phyloP scores from a whole-genome alignment of 768 basidiomycete genomes.

The Nidula microcarpa region DNA sequence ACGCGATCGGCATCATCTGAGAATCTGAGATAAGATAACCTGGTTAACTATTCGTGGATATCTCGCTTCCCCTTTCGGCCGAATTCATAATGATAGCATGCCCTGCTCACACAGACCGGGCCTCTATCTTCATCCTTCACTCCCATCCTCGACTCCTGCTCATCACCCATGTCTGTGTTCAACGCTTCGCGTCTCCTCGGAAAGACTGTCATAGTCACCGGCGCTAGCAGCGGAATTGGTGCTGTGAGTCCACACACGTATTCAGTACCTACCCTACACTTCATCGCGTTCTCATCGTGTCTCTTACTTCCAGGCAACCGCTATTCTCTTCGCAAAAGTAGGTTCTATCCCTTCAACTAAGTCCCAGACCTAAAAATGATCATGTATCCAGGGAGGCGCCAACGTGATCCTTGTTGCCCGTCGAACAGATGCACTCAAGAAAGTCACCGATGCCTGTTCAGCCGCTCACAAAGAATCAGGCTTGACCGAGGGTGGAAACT shows the following conservation, averaged over 20 bases:
- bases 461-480: constrained; percentile 73
- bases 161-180: constrained; percentile 67
- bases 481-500: constrained; percentile 71
- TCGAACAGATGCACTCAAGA: constrained; percentile 65
- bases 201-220: constrained; percentile 86
- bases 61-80: background rate
- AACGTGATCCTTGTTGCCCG: constrained; percentile 86
- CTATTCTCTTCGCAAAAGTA: constrained; percentile 86
- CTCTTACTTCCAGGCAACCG: constrained; percentile 59
- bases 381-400: constrained; percentile 66
- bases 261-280: background rate
- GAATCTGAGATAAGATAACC: too few relatives aligned
- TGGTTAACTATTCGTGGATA: background rate
- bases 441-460: constrained; percentile 64
- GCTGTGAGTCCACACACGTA: constrained; percentile 46
- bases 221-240: constrained; percentile 88
- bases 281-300: background rate
- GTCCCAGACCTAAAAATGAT: background rate
- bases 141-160: background rate
- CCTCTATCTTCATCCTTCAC: constrained; percentile 3
- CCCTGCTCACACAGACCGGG: background rate
- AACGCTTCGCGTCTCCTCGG: constrained; percentile 75
- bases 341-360: background rate
- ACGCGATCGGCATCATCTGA: too few relatives aligned
- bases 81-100: background rate